Conservation (phyloP, 2,329 filamentous ascomycete genomes). For the Alternaria ventricosa region DNA sequence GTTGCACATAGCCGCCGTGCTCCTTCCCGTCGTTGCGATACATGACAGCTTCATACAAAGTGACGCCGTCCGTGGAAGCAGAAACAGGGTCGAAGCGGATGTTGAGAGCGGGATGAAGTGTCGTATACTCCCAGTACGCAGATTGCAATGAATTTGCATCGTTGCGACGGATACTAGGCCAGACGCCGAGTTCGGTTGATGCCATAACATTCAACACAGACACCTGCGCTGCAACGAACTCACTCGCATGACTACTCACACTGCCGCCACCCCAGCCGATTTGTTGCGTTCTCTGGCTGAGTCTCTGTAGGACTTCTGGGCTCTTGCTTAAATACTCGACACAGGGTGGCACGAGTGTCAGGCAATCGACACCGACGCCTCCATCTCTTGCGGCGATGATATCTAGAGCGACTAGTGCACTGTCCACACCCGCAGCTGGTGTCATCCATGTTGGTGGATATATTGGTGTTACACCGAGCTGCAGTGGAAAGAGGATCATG, state of each 20-base stretch:
- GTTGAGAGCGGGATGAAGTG: conserved; percentile 17
- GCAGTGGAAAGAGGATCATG: conserved; percentile 7
- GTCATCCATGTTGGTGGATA: conserved; percentile 3
- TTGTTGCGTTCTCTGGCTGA: neutral
- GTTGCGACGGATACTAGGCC: neutral
- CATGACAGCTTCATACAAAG: conserved; percentile 22
- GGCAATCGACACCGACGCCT: neutral
- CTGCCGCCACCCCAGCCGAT: conserved; percentile 17
- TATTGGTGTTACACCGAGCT: conserved; percentile 2
- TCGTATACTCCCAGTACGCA: conserved; percentile 15
- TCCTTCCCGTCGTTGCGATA: conserved; percentile 8
- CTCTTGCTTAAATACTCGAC: conserved; percentile 10
- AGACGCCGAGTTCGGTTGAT: conserved; percentile 18
- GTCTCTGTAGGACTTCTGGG: conserved; percentile 1
- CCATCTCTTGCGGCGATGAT: neutral
- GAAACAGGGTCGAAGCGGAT: conserved; percentile 11
- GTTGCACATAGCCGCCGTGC: conserved; percentile 17
- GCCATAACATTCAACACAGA: conserved; percentile 5
- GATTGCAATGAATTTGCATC: neutral
- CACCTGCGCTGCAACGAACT: conserved; percentile 2
- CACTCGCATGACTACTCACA: conserved; percentile 8
- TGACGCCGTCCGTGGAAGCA: neutral
- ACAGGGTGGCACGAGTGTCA: neutral
- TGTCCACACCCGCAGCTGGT: neutral
- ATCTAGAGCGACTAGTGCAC: neutral